Percentiles rank a stretch among this genome's conserved stretches.
Conservation (phyloP, 805 yeast species). For the Maudiozyma barnettii region DNA sequence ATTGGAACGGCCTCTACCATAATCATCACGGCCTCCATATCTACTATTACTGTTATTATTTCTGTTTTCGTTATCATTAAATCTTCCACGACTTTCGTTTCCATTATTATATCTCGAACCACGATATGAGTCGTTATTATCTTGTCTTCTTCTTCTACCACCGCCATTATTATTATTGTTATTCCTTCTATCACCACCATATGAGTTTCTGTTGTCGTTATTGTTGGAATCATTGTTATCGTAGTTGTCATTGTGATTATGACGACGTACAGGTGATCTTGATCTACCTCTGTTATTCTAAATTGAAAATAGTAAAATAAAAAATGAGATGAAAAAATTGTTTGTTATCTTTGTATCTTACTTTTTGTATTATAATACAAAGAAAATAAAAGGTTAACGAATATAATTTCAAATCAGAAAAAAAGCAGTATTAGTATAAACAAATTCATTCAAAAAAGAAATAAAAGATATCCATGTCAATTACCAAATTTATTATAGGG, state of each 20-base stretch:
- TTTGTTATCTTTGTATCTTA: too few relatives aligned
- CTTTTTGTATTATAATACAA: too few relatives aligned
- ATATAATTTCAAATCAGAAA: neutral
- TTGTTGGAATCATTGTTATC: constrained; percentile 15
- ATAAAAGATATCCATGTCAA: too few relatives aligned
- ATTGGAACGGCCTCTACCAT: constrained; percentile 9
- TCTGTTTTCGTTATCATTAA: neutral
- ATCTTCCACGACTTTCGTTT: neutral
- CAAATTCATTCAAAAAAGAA: too few relatives aligned
- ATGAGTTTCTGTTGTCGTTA: neutral
- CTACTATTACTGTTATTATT: constrained; percentile 5
- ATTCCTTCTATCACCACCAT: constrained; percentile 7
- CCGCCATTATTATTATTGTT: constrained; percentile 4
- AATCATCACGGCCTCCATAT: constrained; percentile 5
- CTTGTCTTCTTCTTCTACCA: neutral
- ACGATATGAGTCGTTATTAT: neutral
- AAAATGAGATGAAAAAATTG: neutral
- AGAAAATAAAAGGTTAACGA: neutral
- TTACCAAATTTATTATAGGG: too few relatives aligned
- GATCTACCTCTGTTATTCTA: constrained; percentile 13
- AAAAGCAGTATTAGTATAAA: too few relatives aligned
- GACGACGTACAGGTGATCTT: constrained; percentile 17
- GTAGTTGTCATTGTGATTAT: constrained; percentile 7
- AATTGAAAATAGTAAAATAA: neutral
- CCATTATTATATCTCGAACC: constrained; percentile 6